These are phyloP conservation scores for Crithidia mellificae DNA, from an alignment of 208 protist species.

Conservation along the genomic window DNA sequence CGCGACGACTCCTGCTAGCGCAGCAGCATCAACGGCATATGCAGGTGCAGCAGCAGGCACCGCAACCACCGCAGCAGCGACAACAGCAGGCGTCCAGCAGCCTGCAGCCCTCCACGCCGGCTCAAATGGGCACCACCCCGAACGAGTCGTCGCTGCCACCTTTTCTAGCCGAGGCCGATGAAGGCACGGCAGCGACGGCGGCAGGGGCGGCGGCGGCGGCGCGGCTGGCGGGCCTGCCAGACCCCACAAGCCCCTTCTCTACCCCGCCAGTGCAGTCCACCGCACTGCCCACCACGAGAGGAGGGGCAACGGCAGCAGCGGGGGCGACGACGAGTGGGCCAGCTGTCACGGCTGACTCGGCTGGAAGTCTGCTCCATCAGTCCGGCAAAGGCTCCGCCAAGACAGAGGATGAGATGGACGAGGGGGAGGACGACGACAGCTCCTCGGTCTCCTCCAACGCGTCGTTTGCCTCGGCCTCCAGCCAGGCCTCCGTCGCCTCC, in stretches of 20 bases:
- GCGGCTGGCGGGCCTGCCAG: neutral
- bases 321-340: neutral
- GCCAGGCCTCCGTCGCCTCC: constrained; percentile 17
- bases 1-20: neutral
- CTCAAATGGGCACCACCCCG: neutral
- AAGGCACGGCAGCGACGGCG: neutral
- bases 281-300: no score
- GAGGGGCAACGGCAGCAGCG: neutral
- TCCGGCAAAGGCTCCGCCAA: neutral
- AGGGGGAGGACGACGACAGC: constrained; percentile 16
- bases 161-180: constrained; percentile 1
- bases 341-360: neutral
- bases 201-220: neutral
- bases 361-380: neutral
- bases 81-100: neutral
- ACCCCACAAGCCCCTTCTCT: neutral
- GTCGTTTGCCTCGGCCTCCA: constrained; percentile 7
- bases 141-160: neutral
- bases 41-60: neutral
- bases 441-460: constrained; percentile 10
- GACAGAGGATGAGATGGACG: constrained; percentile 1
- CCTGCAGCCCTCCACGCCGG: neutral
- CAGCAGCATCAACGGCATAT: neutral
- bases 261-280: neutral
- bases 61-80: neutral